Percentiles rank a stretch among this genome's conserved stretches.
Evolutionary conservation across 2,329 filamentous ascomycete species (phyloP).

Genomic region (Pseudogymnoascus sp.): DNA sequence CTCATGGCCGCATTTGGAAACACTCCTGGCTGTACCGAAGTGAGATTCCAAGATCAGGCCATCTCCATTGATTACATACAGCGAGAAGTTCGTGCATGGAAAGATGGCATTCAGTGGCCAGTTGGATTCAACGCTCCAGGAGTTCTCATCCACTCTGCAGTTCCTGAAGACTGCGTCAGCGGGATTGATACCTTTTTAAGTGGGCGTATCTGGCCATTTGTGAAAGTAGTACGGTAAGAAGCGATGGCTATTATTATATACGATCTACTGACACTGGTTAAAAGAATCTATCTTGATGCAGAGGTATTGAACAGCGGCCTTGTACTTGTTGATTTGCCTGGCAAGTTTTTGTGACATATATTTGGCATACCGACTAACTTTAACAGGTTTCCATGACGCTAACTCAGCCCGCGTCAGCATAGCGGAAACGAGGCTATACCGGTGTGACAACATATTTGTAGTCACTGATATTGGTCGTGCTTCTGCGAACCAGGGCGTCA

Average conservation of each 20-base stretch:
- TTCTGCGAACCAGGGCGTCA: constrained; percentile 13
- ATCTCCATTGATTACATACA: constrained; percentile 10
- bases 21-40: constrained; percentile 10
- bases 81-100: constrained; percentile 13
- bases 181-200: constrained; percentile 11
- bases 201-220: constrained; percentile 14
- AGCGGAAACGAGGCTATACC: constrained; percentile 14
- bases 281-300: constrained; percentile 14
- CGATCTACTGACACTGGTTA: neutral
- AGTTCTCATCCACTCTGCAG: constrained; percentile 6
- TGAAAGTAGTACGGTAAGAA: constrained; percentile 16
- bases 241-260: neutral
- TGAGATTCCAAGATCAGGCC: constrained; percentile 1
- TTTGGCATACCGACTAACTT: constrained; percentile 11
- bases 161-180: neutral
- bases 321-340: constrained; percentile 16
- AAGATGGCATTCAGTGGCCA: constrained; percentile 13
- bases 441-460: constrained; percentile 16
- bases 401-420: constrained; percentile 16
- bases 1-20: constrained; percentile 12
- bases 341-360: neutral
- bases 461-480: constrained; percentile 15
- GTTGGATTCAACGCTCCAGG: constrained; percentile 8
- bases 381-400: constrained; percentile 14
- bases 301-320: constrained; percentile 13